Percentiles rank a stretch among this genome's conserved stretches.
These are phyloP conservation scores for Vigna trinervia DNA, from an alignment of 306 rosid species.

Conservation along the genomic window DNA sequence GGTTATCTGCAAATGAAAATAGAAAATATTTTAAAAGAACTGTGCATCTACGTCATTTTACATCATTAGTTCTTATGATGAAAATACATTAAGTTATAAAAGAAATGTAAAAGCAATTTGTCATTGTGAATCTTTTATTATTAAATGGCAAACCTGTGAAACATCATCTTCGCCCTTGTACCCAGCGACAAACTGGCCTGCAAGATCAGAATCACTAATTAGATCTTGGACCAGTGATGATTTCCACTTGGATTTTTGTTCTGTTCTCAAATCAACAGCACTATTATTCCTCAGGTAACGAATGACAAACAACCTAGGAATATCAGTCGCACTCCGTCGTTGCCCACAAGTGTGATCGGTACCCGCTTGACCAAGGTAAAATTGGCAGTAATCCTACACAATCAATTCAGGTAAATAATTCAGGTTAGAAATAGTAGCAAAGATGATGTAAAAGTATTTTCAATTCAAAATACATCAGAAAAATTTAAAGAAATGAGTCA, in stretches of 20 bases:
- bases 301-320: constrained; percentile 70
- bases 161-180: constrained; percentile 77
- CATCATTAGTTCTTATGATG: constrained; percentile 21
- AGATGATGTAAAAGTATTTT: constrained; percentile 6
- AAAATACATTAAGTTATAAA: constrained; percentile 16
- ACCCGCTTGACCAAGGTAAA: constrained; percentile 75
- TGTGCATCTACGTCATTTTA: background rate
- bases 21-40: constrained; percentile 20
- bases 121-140: background rate
- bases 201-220: constrained; percentile 69
- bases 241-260: constrained; percentile 56
- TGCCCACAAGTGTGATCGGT: constrained; percentile 85
- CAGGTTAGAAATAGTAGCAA: constrained; percentile 26
- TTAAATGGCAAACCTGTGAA: constrained; percentile 61
- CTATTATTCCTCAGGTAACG: constrained; percentile 80
- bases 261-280: constrained; percentile 50
- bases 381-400: constrained; percentile 75
- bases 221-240: constrained; percentile 49
- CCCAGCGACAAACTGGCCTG: constrained; percentile 88
- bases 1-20: constrained; percentile 58
- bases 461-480: constrained; percentile 19
- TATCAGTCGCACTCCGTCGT: constrained; percentile 64
- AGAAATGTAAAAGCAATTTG: constrained; percentile 24
- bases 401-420: constrained; percentile 30
- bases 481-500: background rate